These are phyloP conservation scores for Wickerhamomyces sp. DNA, from an alignment of 1,139 yeast species.

Conservation along the genomic window DNA sequence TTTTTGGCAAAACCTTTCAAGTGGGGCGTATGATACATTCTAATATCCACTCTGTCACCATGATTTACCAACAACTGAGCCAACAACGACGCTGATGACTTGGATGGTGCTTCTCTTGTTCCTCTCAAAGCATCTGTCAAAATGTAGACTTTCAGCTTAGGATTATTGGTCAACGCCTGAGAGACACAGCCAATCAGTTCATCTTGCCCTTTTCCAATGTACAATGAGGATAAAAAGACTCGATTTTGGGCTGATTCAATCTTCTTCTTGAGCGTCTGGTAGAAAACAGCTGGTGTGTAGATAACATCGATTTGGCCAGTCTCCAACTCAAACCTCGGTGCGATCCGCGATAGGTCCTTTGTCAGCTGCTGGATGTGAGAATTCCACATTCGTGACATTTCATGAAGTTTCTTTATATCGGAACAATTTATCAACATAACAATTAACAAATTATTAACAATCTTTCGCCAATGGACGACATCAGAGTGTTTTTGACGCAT, in stretches of 20 bases:
- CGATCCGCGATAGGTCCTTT: slow-evolving; percentile 57
- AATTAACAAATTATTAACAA: too few species aligned
- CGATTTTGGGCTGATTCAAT: slow-evolving; percentile 52
- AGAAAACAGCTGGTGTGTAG: slow-evolving; percentile 65
- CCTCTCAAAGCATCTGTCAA: slow-evolving; percentile 88
- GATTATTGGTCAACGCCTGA: slow-evolving; percentile 54
- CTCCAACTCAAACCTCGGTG: slow-evolving; percentile 63
- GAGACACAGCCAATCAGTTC: slow-evolving; percentile 65
- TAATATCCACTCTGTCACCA: slow-evolving; percentile 71
- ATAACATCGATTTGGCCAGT: slow-evolving; percentile 63
- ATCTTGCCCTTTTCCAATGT: slow-evolving; percentile 77
- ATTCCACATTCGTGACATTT: slow-evolving; percentile 19
- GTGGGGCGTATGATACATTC: slow-evolving; percentile 90
- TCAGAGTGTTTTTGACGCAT: slow-evolving; percentile 22
- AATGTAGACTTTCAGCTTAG: slow-evolving; percentile 62
- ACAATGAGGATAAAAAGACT: slow-evolving; percentile 78
- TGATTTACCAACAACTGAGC: slow-evolving; percentile 62
- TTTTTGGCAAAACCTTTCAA: slow-evolving; percentile 61
- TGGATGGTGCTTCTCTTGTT: slow-evolving; percentile 83
- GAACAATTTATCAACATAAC: too few species aligned
- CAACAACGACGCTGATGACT: slow-evolving; percentile 73
- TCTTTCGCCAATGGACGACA: neutral
- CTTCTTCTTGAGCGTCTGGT: slow-evolving; percentile 52
- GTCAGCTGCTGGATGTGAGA: slow-evolving; percentile 47
- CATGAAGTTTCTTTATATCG: slow-evolving; percentile 7